Percentiles rank a stretch among this genome's conserved stretches.
Evolutionary conservation across 495 filamentous ascomycete genomes (phyloP).

Genomic region (Penicillium paxilli): DNA sequence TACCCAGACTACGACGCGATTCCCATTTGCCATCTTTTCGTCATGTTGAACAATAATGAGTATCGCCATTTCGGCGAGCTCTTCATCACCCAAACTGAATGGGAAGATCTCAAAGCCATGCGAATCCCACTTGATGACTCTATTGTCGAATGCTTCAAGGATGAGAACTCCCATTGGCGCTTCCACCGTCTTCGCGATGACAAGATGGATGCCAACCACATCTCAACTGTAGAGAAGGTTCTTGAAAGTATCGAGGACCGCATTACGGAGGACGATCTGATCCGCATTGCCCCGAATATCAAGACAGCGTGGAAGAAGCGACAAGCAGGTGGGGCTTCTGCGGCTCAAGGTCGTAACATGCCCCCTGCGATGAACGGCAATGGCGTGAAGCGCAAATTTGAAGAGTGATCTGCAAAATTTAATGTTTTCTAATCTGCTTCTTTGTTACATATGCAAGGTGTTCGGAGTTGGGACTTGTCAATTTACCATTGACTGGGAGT

Average conservation of each 20-base stretch:
- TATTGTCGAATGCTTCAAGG: slow-evolving; percentile 86
- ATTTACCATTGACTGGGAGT: not conserved
- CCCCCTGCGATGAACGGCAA: slow-evolving; percentile 34
- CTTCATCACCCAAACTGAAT: slow-evolving; percentile 71
- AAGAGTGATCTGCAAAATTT: slow-evolving; percentile 33
- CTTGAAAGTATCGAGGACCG: slow-evolving; percentile 79
- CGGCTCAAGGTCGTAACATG: slow-evolving; percentile 18
- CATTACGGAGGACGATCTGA: slow-evolving; percentile 65
- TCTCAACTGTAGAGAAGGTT: slow-evolving; percentile 74
- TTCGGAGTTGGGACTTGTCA: slow-evolving; percentile 14
- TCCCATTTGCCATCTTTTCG: slow-evolving; percentile 60
- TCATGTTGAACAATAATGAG: slow-evolving; percentile 53
- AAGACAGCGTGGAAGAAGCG: slow-evolving; percentile 72
- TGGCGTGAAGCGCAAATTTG: slow-evolving; percentile 49
- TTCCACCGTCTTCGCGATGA: slow-evolving; percentile 87
- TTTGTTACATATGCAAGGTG: slow-evolving; percentile 23
- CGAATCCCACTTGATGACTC: slow-evolving; percentile 72
- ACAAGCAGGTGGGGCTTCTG: slow-evolving; percentile 29
- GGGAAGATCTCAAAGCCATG: slow-evolving; percentile 75
- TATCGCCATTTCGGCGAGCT: slow-evolving; percentile 67
- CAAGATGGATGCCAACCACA: slow-evolving; percentile 88
- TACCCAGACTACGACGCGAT: slow-evolving; percentile 60
- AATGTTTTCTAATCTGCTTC: slow-evolving; percentile 4
- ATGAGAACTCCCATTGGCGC: slow-evolving; percentile 71
- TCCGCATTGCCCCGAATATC: slow-evolving; percentile 62